phyloP scores from a whole-genome alignment of 1,139 yeast species.

The Taphrina populina region DNA sequence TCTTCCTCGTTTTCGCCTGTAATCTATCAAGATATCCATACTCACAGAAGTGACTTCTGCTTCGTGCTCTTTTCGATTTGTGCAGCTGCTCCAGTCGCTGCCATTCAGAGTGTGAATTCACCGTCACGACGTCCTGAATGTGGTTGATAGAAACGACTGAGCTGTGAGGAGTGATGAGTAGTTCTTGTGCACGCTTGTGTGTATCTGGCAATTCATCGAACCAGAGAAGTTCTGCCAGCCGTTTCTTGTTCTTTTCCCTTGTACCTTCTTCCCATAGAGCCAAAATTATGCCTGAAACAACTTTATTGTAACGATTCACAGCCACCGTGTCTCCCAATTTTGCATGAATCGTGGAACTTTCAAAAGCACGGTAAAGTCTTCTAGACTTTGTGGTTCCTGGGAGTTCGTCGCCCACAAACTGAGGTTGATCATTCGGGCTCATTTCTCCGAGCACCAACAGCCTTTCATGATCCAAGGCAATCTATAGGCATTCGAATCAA shows the following conservation, averaged over 20 bases:
- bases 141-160: neutral
- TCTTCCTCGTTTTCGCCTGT: slow-evolving; percentile 4
- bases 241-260: neutral
- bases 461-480: too few relatives aligned
- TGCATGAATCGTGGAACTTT: slow-evolving; percentile 5
- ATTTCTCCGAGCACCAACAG: too few relatives aligned
- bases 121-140: slow-evolving; percentile 4
- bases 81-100: neutral
- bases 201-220: neutral
- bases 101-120: neutral
- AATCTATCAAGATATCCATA: slow-evolving; percentile 12
- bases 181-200: slow-evolving; percentile 9
- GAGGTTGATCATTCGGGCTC: neutral
- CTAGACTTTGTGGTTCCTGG: neutral
- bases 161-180: slow-evolving; percentile 8
- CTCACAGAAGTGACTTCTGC: slow-evolving; percentile 6
- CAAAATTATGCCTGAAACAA: slow-evolving; percentile 4
- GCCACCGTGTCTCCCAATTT: neutral
- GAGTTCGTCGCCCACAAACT: slow-evolving; percentile 1
- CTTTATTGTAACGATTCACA: slow-evolving; percentile 7
- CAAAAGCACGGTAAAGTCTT: slow-evolving; percentile 1
- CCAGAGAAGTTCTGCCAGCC: slow-evolving; percentile 10
- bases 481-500: too few relatives aligned
- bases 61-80: slow-evolving; percentile 1
- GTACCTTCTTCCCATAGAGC: slow-evolving; percentile 12